A percentile compares a stretch with the other conserved stretches of the same genome.
Conservation (phyloP, 140 eudicot genomes). For the Senecio squalidus region DNA sequence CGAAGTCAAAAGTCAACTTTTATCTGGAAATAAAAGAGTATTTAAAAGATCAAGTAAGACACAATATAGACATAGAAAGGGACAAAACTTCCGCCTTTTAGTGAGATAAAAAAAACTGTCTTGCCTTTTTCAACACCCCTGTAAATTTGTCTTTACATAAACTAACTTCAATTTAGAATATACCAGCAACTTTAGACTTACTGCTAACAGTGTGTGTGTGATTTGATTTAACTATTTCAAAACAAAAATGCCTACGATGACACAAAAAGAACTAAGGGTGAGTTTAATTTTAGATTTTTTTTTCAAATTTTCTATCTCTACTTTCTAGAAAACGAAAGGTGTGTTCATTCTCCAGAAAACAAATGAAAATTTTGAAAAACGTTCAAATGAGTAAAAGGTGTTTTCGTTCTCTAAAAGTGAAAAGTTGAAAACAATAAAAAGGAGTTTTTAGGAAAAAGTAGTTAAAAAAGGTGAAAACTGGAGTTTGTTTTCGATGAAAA, state of each 20-base stretch:
- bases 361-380: no score
- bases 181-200: background rate
- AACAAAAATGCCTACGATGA: background rate
- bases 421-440: no score
- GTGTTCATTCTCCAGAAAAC: no score
- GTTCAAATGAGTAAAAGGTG: no score
- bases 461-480: no score
- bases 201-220: background rate
- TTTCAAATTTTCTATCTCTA: no score
- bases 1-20: constrained; percentile 16
- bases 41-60: background rate
- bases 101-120: constrained; percentile 6
- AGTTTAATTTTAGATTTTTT: no score
- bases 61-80: constrained; percentile 7
- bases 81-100: constrained; percentile 10
- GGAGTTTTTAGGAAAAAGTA: no score
- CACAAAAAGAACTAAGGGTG: no score
- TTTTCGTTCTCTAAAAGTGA: no score
- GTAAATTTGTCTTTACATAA: background rate
- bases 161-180: background rate
- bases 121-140: constrained; percentile 10
- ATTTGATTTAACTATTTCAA: background rate
- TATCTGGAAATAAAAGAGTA: background rate
- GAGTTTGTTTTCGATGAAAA: no score
- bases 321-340: no score